Conservation (phyloP, 1,139 yeast genomes). For the Geotrichum candidum region DNA sequence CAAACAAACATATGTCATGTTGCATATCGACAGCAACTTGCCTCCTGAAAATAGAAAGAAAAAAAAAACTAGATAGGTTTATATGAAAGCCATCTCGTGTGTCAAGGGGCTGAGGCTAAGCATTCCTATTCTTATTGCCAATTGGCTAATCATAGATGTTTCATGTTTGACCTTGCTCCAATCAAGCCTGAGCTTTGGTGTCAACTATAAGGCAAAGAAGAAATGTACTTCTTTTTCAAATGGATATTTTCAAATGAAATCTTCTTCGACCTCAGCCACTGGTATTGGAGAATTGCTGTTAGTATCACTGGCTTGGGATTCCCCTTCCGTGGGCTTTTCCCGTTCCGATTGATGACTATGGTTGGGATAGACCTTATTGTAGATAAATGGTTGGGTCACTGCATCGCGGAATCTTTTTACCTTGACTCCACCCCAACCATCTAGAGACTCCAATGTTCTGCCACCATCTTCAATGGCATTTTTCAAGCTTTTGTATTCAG, state of each 20-base stretch:
- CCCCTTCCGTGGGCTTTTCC: background rate
- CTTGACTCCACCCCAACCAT: conserved; percentile 55
- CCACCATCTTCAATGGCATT: conserved; percentile 43
- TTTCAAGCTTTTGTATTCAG: conserved; percentile 49
- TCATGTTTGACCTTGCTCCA: too few relatives aligned
- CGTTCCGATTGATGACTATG: background rate
- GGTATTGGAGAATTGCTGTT: background rate
- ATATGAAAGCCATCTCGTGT: too few relatives aligned
- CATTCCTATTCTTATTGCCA: too few relatives aligned
- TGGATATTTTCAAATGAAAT: background rate
- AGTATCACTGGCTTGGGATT: background rate
- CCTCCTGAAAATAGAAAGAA: too few relatives aligned
- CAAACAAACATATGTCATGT: too few relatives aligned
- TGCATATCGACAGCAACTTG: too few relatives aligned
- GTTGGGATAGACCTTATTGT: conserved; percentile 33
- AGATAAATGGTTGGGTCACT: conserved; percentile 50
- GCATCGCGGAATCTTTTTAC: conserved; percentile 42
- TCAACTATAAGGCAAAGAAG: background rate
- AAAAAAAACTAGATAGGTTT: too few relatives aligned
- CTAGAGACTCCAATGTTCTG: conserved; percentile 33
- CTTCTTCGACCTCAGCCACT: background rate
- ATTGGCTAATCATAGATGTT: too few relatives aligned
- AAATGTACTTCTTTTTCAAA: background rate
- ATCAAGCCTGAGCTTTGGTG: too few relatives aligned
- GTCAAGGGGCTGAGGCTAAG: too few relatives aligned